Evolutionary conservation across 208 protist genomes (phyloP).

Genomic region (Leishmania tarentolae): DNA sequence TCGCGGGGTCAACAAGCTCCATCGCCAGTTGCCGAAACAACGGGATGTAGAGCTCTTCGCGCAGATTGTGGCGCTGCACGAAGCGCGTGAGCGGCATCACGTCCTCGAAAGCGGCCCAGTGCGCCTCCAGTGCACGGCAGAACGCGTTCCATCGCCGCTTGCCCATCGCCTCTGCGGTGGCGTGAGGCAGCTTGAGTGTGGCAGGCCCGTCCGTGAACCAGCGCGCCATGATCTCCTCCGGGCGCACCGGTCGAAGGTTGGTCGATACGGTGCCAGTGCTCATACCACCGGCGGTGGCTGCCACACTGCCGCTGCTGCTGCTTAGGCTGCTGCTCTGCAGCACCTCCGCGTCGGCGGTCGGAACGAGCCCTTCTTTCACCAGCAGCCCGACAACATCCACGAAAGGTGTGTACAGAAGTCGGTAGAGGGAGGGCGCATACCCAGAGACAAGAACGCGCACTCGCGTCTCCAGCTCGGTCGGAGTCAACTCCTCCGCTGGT

Average conservation of each 20-base stretch:
- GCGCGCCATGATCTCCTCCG: conserved; percentile 52
- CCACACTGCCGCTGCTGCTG: not conserved
- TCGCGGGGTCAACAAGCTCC: conserved; percentile 60
- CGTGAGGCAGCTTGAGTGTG: conserved; percentile 55
- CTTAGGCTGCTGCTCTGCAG: not conserved
- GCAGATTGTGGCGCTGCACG: conserved; percentile 53
- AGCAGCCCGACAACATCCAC: conserved; percentile 66
- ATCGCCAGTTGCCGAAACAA: conserved; percentile 79
- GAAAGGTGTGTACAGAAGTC: conserved; percentile 79
- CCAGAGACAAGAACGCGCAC: conserved; percentile 56
- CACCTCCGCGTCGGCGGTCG: conserved; percentile 12
- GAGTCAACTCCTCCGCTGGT: conserved; percentile 73
- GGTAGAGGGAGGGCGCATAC: conserved; percentile 57
- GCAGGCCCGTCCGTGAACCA: conserved; percentile 72
- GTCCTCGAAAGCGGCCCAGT: conserved; percentile 54
- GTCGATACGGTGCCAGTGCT: not conserved
- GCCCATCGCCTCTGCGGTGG: conserved; percentile 67
- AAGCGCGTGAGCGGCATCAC: conserved; percentile 68
- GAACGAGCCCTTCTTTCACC: conserved; percentile 49
- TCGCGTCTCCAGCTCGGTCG: conserved; percentile 67
- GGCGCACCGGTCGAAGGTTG: conserved; percentile 22
- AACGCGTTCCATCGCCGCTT: conserved; percentile 33
- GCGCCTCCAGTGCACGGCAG: conserved; percentile 39
- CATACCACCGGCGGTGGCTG: not conserved
- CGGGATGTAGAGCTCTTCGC: conserved; percentile 64